A percentile compares a stretch with the other conserved stretches of the same genome.
Conservation (phyloP, 371 early-diverging fungal genomes). For the Syncephalastrum sp. region DNA sequence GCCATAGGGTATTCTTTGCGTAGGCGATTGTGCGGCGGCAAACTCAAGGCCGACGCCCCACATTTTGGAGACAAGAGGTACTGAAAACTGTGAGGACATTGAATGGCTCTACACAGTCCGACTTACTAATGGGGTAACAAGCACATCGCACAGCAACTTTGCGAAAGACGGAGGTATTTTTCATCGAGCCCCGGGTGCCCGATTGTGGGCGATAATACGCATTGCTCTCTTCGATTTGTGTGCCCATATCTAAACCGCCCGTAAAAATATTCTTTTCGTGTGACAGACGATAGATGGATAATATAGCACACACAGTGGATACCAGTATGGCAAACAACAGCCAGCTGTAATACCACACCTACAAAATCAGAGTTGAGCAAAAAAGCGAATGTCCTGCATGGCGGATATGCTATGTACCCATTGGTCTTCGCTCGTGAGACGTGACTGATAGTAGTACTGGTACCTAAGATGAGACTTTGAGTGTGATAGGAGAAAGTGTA, state of each 20-base stretch:
- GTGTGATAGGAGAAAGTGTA: neutral
- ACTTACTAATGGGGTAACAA: constrained; percentile 36
- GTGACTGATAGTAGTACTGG: constrained; percentile 27
- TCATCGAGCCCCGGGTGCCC: constrained; percentile 7
- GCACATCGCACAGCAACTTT: constrained; percentile 33
- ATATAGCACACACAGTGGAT: constrained; percentile 22
- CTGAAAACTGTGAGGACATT: constrained; percentile 8
- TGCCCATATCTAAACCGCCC: constrained; percentile 25
- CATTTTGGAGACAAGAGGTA: constrained; percentile 34
- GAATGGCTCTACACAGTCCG: neutral
- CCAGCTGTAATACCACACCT: constrained; percentile 42
- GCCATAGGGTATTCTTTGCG: constrained; percentile 16
- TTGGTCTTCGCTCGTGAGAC: constrained; percentile 19
- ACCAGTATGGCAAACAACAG: constrained; percentile 21
- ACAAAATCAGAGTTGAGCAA: neutral
- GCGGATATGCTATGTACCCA: constrained; percentile 27
- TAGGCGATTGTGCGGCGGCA: constrained; percentile 4
- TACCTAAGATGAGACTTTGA: constrained; percentile 19
- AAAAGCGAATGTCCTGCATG: neutral
- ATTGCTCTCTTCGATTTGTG: neutral
- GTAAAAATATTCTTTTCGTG: constrained; percentile 25
- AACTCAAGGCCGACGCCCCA: constrained; percentile 35
- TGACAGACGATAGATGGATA: constrained; percentile 22
- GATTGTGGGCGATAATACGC: neutral
- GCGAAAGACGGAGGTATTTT: constrained; percentile 17